A percentile compares a stretch with the other conserved stretches of the same genome.
Evolutionary conservation across 805 yeast species (phyloP).

Genomic region (Kuraishia ogatae): DNA sequence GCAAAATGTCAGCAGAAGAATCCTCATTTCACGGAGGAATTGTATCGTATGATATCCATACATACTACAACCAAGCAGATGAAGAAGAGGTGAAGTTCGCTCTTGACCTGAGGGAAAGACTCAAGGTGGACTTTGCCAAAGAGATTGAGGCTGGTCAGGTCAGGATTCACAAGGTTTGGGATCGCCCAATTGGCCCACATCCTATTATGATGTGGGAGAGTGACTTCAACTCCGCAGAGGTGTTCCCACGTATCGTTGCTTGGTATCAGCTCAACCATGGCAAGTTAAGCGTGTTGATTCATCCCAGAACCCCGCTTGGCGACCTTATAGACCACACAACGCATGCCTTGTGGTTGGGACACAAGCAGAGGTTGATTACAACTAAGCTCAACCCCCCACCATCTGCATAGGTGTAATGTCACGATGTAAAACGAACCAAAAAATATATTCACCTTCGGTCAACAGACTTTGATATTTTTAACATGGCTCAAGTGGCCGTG

Average conservation of each 20-base stretch:
- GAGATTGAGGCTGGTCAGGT: conserved; percentile 28
- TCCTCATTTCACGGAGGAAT: conserved; percentile 13
- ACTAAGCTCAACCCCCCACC: too few species aligned
- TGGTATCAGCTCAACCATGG: conserved; percentile 49
- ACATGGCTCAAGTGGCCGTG: too few species aligned
- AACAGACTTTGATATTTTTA: too few species aligned
- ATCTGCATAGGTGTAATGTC: too few species aligned
- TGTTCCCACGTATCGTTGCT: conserved; percentile 35
- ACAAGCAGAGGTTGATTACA: conserved; percentile 12
- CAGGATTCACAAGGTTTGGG: conserved; percentile 36
- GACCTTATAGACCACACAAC: conserved; percentile 40
- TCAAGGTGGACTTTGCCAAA: conserved; percentile 13
- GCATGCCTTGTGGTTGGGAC: conserved; percentile 51
- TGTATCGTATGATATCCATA: conserved; percentile 44
- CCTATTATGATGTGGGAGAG: conserved; percentile 51
- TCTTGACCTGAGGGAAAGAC: conserved; percentile 9
- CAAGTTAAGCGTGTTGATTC: conserved; percentile 41
- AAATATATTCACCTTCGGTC: too few species aligned
- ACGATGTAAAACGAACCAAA: too few species aligned
- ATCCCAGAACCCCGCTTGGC: conserved; percentile 36
- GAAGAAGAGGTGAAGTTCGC: conserved; percentile 27
- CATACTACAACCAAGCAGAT: conserved; percentile 35
- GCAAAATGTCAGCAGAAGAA: neutral
- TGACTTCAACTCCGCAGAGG: conserved; percentile 38
- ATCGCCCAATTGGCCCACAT: conserved; percentile 48